These are phyloP conservation scores for Rhododendron ovatum DNA, from an alignment of 148 eudicot genomes.

Conservation along the genomic window DNA sequence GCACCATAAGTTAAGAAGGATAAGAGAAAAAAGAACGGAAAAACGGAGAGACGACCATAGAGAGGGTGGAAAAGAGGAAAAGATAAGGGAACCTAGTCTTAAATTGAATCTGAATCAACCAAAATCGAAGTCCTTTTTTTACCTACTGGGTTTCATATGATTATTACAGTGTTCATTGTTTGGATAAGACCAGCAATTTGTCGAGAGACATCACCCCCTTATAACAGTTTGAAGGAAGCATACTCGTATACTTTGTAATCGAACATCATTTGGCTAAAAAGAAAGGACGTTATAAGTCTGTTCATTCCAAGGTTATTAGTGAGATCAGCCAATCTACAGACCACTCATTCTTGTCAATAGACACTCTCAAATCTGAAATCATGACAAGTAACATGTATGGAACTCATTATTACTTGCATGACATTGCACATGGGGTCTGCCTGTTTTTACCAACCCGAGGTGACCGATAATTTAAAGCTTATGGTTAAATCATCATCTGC, in stretches of 20 bases:
- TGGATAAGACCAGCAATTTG: background rate
- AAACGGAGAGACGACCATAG: background rate
- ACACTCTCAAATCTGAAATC: background rate
- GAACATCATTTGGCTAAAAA: background rate
- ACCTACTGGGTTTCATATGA: background rate
- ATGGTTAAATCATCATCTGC: background rate
- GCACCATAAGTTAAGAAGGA: background rate
- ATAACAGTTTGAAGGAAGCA: background rate
- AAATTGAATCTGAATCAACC: background rate
- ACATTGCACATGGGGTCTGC: background rate
- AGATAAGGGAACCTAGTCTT: background rate
- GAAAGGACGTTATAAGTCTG: background rate
- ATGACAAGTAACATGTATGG: background rate
- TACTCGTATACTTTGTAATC: background rate
- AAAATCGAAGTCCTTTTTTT: too few relatives aligned
- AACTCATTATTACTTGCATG: background rate
- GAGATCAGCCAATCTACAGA: background rate
- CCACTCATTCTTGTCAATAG: background rate
- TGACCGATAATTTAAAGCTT: background rate
- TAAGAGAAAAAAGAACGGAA: background rate
- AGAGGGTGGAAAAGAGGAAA: background rate
- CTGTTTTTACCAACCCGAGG: background rate
- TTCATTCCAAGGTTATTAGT: background rate
- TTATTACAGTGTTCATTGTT: background rate
- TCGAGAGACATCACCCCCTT: background rate